phyloP scores from a whole-genome alignment of 768 basidiomycete species.

The Agrocybe praecox region DNA sequence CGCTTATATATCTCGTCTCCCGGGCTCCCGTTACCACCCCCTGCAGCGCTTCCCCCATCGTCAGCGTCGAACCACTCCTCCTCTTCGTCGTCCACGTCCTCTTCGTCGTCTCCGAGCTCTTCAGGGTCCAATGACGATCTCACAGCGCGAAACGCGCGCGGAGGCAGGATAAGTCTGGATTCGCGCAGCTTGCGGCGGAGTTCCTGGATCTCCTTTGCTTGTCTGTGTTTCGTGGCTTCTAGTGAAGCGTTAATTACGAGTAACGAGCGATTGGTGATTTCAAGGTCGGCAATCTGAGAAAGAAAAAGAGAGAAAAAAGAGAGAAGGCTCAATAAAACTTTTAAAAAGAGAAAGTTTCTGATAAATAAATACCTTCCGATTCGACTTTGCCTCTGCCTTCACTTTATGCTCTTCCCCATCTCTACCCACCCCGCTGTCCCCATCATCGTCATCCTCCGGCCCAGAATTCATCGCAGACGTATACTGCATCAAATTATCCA shows the following conservation, averaged over 20 bases:
- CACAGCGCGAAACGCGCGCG: constrained; percentile 57
- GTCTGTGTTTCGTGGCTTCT: constrained; percentile 77
- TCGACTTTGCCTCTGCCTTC: constrained; percentile 78
- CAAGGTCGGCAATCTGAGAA: constrained; percentile 83
- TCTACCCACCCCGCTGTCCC: constrained; percentile 27
- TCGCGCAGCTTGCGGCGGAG: constrained; percentile 83
- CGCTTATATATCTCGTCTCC: constrained; percentile 65
- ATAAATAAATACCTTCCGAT: constrained; percentile 66
- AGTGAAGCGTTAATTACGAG: constrained; percentile 83
- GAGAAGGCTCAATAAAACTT: no score
- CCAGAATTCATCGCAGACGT: constrained; percentile 27
- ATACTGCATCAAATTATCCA: constrained; percentile 45
- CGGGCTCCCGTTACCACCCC: constrained; percentile 24
- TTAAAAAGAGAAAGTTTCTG: background rate
- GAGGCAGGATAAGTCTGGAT: constrained; percentile 77
- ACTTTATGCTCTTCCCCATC: constrained; percentile 54
- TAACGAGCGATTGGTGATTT: constrained; percentile 88
- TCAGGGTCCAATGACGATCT: constrained; percentile 49
- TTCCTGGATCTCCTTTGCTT: constrained; percentile 85
- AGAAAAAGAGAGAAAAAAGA: constrained; percentile 7
- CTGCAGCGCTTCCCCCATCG: constrained; percentile 44
- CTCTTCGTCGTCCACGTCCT: constrained; percentile 37
- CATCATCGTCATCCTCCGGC: constrained; percentile 22
- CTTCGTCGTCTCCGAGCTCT: constrained; percentile 45
- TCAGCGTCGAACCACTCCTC: constrained; percentile 44